phyloP scores from a whole-genome alignment of 768 basidiomycete species.

The Mrakia frigida region DNA sequence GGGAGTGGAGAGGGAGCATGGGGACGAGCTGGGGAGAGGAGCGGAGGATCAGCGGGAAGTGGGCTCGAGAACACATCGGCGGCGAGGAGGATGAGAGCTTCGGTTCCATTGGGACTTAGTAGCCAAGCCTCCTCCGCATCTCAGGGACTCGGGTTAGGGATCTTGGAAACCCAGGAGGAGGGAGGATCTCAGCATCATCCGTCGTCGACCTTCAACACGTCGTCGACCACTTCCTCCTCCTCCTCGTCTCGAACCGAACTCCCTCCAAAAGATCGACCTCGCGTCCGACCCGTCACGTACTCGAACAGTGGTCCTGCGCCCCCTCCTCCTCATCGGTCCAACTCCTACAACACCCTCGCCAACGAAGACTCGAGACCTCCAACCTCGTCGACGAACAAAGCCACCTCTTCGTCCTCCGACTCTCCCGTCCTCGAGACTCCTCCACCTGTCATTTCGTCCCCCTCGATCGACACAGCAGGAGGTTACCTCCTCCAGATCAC shows the following conservation, averaged over 20 bases:
- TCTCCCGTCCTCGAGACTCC: constrained; percentile 10
- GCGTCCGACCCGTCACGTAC: constrained; percentile 1
- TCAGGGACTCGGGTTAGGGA: neutral
- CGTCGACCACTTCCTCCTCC: neutral
- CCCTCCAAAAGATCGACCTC: neutral
- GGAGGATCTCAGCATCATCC: neutral
- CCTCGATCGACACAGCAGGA: neutral
- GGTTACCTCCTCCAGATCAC: constrained; percentile 13
- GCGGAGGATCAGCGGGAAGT: neutral
- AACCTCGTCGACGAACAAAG: neutral
- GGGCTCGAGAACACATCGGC: neutral
- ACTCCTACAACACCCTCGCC: neutral
- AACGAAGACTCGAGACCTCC: neutral
- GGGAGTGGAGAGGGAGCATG: neutral
- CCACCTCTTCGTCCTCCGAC: constrained; percentile 3
- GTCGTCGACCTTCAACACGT: neutral
- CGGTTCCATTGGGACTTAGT: neutral
- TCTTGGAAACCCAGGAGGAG: neutral
- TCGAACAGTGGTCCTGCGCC: neutral
- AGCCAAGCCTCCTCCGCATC: neutral
- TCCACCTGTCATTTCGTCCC: neutral
- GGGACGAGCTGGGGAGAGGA: neutral
- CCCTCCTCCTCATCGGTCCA: neutral
- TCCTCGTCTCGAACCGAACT: neutral
- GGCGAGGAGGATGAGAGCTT: neutral